Percentiles rank a stretch among this genome's conserved stretches.
Conservation (phyloP, 352 stramenopile genomes). For the Phytopythium vexans region DNA sequence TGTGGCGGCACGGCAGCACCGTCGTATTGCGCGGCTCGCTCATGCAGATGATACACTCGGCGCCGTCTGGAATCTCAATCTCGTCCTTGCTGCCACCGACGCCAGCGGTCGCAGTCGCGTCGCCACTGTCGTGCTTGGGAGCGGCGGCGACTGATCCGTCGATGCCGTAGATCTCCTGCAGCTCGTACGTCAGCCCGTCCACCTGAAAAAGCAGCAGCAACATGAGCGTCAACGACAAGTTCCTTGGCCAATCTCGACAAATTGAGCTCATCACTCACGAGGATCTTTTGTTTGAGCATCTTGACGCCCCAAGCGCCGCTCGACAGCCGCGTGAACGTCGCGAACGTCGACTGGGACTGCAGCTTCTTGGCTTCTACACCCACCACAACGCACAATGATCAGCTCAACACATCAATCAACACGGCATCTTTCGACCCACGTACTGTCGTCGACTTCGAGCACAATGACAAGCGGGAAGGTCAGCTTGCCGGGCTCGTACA, state of each 20-base stretch:
- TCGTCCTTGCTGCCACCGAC: constrained; percentile 19
- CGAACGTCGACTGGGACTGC: constrained; percentile 82
- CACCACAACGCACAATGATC: constrained; percentile 6
- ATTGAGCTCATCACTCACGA: constrained; percentile 12
- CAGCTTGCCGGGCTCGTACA: constrained; percentile 36
- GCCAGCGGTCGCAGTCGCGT: not conserved
- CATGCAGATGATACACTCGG: constrained; percentile 88
- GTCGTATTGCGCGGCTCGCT: constrained; percentile 79
- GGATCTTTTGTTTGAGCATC: constrained; percentile 84
- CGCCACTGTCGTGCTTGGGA: constrained; percentile 22
- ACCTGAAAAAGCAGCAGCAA: constrained; percentile 25
- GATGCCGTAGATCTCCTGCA: constrained; percentile 88
- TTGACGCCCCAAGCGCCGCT: constrained; percentile 53
- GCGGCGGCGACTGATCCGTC: constrained; percentile 61
- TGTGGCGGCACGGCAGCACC: constrained; percentile 81
- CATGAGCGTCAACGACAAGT: not conserved
- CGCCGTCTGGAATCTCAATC: constrained; percentile 68
- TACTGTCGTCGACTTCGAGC: constrained; percentile 59
- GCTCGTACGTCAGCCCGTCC: constrained; percentile 75
- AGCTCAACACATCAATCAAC: not conserved
- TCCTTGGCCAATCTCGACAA: not conserved
- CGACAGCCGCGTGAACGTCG: constrained; percentile 54
- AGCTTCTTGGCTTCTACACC: constrained; percentile 23
- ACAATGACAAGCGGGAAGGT: constrained; percentile 70
- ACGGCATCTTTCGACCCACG: not conserved